Evolutionary conservation across 176 grass and related monocot genomes (phyloP).

Genomic region (Musa troglodytarum): DNA sequence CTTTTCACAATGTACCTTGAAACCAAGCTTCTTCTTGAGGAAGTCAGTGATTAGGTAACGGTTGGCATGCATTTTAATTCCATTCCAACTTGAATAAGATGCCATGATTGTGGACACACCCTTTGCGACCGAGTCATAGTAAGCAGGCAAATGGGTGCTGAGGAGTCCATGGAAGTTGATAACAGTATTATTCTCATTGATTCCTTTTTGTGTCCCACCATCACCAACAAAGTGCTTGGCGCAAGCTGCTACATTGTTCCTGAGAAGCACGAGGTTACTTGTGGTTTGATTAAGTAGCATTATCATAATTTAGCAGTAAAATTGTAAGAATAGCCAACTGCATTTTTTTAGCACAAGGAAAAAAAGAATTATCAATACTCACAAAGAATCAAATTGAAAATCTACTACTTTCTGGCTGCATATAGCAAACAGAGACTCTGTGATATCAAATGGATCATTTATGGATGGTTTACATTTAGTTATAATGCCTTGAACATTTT

Average conservation of each 20-base stretch:
- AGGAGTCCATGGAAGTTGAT: neutral
- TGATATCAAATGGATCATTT: too few species aligned
- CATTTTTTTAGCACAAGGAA: too few species aligned
- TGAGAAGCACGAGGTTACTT: neutral
- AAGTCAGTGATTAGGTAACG: conserved; percentile 6
- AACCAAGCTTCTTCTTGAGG: neutral
- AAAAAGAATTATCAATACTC: too few species aligned
- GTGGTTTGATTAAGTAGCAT: too few species aligned
- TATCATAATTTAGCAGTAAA: too few species aligned
- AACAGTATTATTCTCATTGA: conserved; percentile 5
- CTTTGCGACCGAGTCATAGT: neutral
- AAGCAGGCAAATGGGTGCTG: conserved; percentile 10
- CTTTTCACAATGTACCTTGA: neutral
- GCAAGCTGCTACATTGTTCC: conserved; percentile 7
- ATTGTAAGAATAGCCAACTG: too few species aligned
- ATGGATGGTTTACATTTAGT: too few species aligned
- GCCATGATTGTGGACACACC: conserved; percentile 6
- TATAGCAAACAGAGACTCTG: too few species aligned
- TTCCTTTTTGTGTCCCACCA: conserved; percentile 7
- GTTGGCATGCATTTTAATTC: conserved; percentile 11
- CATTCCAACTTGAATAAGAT: conserved; percentile 16
- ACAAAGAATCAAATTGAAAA: too few species aligned
- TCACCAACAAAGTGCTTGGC: conserved; percentile 12
- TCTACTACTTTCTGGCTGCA: too few species aligned
- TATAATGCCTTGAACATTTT: too few species aligned